Percentiles rank a stretch among this genome's conserved stretches.
Evolutionary conservation across 495 filamentous ascomycete species (phyloP).

Genomic region (Symbiotaphrina buchneri): DNA sequence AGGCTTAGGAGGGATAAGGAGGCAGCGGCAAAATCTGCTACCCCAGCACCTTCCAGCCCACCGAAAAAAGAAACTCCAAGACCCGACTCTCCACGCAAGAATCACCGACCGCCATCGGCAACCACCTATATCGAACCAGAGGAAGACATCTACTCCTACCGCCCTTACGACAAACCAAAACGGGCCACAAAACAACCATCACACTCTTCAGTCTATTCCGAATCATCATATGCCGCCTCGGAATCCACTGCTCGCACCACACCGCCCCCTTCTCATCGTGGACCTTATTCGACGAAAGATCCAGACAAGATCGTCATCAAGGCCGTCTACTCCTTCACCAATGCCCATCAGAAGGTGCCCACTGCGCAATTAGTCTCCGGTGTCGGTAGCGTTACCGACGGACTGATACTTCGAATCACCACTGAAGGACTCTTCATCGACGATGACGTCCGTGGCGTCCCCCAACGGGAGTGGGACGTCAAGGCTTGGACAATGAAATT

Average conservation of each 20-base stretch:
- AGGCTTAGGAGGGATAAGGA: slow-evolving; percentile 21
- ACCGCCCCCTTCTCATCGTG: slow-evolving; percentile 55
- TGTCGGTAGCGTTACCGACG: slow-evolving; percentile 57
- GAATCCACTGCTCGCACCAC: slow-evolving; percentile 68
- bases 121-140: slow-evolving; percentile 42
- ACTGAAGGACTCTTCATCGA: slow-evolving; percentile 92
- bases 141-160: slow-evolving; percentile 50
- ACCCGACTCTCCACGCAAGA: not conserved
- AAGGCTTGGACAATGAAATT: slow-evolving; percentile 92
- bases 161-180: slow-evolving; percentile 60
- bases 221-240: slow-evolving; percentile 65
- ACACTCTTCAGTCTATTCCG: slow-evolving; percentile 49
- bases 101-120: slow-evolving; percentile 23
- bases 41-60: slow-evolving; percentile 8
- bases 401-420: slow-evolving; percentile 61
- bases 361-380: slow-evolving; percentile 61
- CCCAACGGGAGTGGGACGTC: slow-evolving; percentile 91
- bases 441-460: slow-evolving; percentile 69
- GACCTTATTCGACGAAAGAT: slow-evolving; percentile 63
- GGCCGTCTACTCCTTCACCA: slow-evolving; percentile 78
- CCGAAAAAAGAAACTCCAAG: not conserved
- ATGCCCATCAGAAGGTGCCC: slow-evolving; percentile 58
- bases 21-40: slow-evolving; percentile 15
- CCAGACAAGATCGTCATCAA: slow-evolving; percentile 87
- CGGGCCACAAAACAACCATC: slow-evolving; percentile 23